phyloP scores from a whole-genome alignment of 306 rosid species.

The Glycine soja region DNA sequence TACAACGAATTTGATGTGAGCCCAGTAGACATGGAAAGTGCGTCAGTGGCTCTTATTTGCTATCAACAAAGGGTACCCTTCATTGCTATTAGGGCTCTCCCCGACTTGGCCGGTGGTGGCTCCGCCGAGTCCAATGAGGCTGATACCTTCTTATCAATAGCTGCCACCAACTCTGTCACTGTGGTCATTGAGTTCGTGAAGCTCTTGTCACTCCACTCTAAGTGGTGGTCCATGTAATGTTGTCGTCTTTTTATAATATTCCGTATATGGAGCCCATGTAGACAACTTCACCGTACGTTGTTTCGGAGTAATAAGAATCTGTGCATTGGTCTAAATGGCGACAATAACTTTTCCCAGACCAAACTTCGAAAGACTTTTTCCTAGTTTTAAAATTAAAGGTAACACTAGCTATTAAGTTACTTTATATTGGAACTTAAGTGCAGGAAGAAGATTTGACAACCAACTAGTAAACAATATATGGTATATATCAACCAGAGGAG shows the following conservation, averaged over 20 bases:
- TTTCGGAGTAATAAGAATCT: background rate
- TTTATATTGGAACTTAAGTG: too few species aligned
- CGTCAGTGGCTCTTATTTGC: constrained; percentile 63
- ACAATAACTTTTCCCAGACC: too few species aligned
- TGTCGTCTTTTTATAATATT: too few species aligned
- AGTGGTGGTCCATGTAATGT: background rate
- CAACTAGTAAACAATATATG: constrained; percentile 8
- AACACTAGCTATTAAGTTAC: too few species aligned
- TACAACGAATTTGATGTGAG: constrained; percentile 56
- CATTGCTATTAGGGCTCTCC: constrained; percentile 62
- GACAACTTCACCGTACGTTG: background rate
- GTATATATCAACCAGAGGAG: constrained; percentile 72
- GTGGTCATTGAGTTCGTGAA: constrained; percentile 60
- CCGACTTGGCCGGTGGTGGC: constrained; percentile 64
- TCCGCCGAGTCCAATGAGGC: constrained; percentile 63
- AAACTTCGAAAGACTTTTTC: too few species aligned
- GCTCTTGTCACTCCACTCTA: constrained; percentile 39
- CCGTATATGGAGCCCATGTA: background rate
- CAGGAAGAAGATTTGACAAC: too few species aligned
- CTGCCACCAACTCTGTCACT: constrained; percentile 57
- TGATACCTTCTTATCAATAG: constrained; percentile 55
- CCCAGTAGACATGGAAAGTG: constrained; percentile 62
- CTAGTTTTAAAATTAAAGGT: too few species aligned
- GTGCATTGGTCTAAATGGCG: background rate
- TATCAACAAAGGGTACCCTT: constrained; percentile 61